Percentiles rank a stretch among this genome's conserved stretches.
Evolutionary conservation across 306 rosid species (phyloP).

Genomic region (Vigna unguiculata): DNA sequence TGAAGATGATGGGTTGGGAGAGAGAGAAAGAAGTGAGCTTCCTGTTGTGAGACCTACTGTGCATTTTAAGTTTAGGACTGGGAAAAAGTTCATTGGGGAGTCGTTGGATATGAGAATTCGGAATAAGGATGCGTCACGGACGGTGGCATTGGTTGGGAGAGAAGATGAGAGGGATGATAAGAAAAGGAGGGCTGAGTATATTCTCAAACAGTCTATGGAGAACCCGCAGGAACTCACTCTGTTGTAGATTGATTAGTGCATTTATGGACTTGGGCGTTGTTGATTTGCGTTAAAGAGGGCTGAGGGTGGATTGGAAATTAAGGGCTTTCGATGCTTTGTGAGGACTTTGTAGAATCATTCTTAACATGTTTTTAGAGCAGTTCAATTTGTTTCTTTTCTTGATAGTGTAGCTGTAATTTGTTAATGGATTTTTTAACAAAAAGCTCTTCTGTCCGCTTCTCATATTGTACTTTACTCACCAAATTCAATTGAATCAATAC

Average conservation of each 20-base stretch:
- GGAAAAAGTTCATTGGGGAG: slow-evolving; percentile 81
- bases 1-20: slow-evolving; percentile 71
- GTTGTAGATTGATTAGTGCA: slow-evolving; percentile 56
- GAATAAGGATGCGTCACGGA: slow-evolving; percentile 65
- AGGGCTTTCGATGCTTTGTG: slow-evolving; percentile 52
- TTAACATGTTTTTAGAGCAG: slow-evolving; percentile 47
- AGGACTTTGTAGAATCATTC: slow-evolving; percentile 58
- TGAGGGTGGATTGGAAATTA: slow-evolving; percentile 25
- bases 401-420: slow-evolving; percentile 40
- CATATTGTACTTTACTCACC: slow-evolving; percentile 41
- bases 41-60: slow-evolving; percentile 70
- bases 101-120: slow-evolving; percentile 69
- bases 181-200: slow-evolving; percentile 91
- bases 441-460: slow-evolving; percentile 29
- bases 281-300: slow-evolving; percentile 22
- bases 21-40: slow-evolving; percentile 57
- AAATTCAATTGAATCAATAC: slow-evolving; percentile 44
- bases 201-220: slow-evolving; percentile 83
- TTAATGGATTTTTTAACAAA: slow-evolving; percentile 26
- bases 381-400: slow-evolving; percentile 48
- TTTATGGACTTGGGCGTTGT: slow-evolving; percentile 32
- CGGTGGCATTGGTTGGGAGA: slow-evolving; percentile 54
- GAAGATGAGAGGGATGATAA: slow-evolving; percentile 91
- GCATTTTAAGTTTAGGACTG: slow-evolving; percentile 73
- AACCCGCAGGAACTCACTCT: slow-evolving; percentile 86